Conservation (phyloP, 2,329 filamentous ascomycete species). For the Penicillium brasilianum region DNA sequence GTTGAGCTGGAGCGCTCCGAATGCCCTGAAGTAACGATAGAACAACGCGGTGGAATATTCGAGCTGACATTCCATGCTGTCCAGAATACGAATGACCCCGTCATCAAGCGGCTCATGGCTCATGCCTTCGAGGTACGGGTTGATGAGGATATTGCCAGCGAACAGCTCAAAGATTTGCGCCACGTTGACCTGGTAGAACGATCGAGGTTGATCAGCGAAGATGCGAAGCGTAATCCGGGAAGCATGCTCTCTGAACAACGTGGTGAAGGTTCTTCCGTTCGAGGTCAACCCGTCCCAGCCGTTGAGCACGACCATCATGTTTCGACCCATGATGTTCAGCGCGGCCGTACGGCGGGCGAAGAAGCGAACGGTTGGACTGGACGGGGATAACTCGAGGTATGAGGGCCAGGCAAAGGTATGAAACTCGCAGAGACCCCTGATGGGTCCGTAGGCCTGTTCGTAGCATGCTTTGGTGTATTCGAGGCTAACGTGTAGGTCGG, state of each 20-base stretch:
- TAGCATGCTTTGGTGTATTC: background rate
- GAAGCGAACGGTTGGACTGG: background rate
- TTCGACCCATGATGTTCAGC: background rate
- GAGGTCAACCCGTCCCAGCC: conserved; percentile 9
- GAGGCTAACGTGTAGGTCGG: background rate
- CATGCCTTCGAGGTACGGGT: background rate
- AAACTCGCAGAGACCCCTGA: background rate
- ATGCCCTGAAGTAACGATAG: conserved; percentile 1
- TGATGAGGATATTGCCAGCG: background rate
- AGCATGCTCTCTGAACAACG: background rate
- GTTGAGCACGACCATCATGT: conserved; percentile 6
- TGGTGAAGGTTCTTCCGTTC: background rate
- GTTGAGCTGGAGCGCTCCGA: background rate
- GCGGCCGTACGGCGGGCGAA: background rate
- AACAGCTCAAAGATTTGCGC: conserved; percentile 1
- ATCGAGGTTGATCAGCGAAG: conserved; percentile 3
- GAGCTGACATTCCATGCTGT: background rate
- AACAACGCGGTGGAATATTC: conserved; percentile 8
- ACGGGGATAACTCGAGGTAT: background rate
- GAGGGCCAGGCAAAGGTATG: background rate
- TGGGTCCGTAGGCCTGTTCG: conserved; percentile 1
- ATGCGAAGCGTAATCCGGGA: conserved; percentile 4
- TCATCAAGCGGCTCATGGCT: background rate
- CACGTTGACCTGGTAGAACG: conserved; percentile 8
- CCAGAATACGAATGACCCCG: background rate